Percentiles rank a stretch among this genome's conserved stretches.
Evolutionary conservation across 208 protist genomes (phyloP).

Genomic region (Leishmania turanica): DNA sequence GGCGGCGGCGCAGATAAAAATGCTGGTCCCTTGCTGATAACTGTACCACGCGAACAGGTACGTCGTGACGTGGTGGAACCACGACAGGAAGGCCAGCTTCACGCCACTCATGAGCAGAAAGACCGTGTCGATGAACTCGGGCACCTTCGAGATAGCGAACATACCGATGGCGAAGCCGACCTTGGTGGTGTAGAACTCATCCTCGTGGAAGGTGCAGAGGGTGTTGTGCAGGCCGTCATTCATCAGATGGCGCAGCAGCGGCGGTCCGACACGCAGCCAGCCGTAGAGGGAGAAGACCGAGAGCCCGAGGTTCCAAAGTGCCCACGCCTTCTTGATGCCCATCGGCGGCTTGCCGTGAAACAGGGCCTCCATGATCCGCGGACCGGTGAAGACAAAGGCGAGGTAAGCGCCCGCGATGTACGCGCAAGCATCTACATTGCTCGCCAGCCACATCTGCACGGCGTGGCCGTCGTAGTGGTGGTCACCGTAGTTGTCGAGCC

Average conservation of each 20-base stretch:
- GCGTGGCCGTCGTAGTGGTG: slow-evolving; percentile 44
- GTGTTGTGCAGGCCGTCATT: slow-evolving; percentile 53
- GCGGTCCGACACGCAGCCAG: slow-evolving; percentile 54
- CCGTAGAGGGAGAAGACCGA: slow-evolving; percentile 85
- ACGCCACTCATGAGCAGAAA: slow-evolving; percentile 82
- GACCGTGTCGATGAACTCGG: slow-evolving; percentile 86
- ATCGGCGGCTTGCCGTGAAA: slow-evolving; percentile 50
- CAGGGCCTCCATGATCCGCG: slow-evolving; percentile 37
- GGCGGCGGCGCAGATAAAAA: slow-evolving; percentile 65
- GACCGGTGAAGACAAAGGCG: slow-evolving; percentile 59
- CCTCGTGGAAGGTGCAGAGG: slow-evolving; percentile 68
- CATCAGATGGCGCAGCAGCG: slow-evolving; percentile 30
- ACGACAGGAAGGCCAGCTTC: slow-evolving; percentile 82
- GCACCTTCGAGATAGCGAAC: slow-evolving; percentile 85
- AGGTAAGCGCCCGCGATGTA: slow-evolving; percentile 65
- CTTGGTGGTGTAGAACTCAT: slow-evolving; percentile 60
- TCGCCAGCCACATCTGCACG: slow-evolving; percentile 34
- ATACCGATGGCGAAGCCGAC: slow-evolving; percentile 77
- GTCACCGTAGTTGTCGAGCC: slow-evolving; percentile 50
- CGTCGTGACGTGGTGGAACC: slow-evolving; percentile 94
- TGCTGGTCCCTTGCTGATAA: slow-evolving; percentile 52
- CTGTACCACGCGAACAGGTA: slow-evolving; percentile 92
- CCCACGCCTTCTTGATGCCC: slow-evolving; percentile 53
- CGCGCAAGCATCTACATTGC: slow-evolving; percentile 51
- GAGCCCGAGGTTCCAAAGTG: slow-evolving; percentile 87